Evolutionary conservation across 2,329 filamentous ascomycete genomes (phyloP).

Genomic region (Clonostachys rosea): DNA sequence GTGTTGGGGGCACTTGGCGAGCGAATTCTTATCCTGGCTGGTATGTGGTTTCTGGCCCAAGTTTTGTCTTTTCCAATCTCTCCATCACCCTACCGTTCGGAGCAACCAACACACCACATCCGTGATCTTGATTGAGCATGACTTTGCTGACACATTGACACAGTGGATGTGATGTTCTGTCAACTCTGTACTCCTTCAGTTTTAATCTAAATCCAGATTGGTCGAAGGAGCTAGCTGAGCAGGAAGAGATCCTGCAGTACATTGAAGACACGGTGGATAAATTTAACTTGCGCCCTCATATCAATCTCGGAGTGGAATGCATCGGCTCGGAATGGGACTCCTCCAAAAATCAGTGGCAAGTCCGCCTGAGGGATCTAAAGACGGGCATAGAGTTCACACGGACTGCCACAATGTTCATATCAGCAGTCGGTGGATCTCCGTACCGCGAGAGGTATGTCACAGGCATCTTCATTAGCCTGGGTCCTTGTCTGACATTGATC

Average conservation of each 20-base stretch:
- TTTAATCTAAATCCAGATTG: conserved; percentile 33
- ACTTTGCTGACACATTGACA: not conserved
- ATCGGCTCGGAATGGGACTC: conserved; percentile 11
- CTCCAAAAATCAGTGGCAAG: conserved; percentile 9
- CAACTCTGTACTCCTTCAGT: conserved; percentile 32
- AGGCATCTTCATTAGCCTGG: too few relatives aligned
- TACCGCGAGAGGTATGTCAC: conserved; percentile 8
- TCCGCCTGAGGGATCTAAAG: conserved; percentile 8
- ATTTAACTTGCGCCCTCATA: conserved; percentile 13
- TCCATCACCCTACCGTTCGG: not conserved
- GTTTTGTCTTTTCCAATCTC: not conserved
- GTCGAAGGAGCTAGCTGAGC: conserved; percentile 24
- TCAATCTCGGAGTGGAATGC: conserved; percentile 10
- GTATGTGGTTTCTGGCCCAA: not conserved
- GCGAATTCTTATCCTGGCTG: conserved; percentile 9
- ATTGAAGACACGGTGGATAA: conserved; percentile 5
- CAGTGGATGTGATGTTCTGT: conserved; percentile 8
- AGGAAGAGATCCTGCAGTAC: conserved; percentile 25
- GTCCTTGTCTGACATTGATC: too few relatives aligned
- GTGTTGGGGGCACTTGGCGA: conserved; percentile 12
- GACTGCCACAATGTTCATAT: conserved; percentile 12
- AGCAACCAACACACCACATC: not conserved
- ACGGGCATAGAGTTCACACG: conserved; percentile 9
- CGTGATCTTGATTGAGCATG: too few relatives aligned
- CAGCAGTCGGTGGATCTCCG: conserved; percentile 17